Evolutionary conservation across 305 asterid genomes (phyloP), one percentile per base, ranked within the genome.

Genomic region (Euphrasia arctica): DNA sequence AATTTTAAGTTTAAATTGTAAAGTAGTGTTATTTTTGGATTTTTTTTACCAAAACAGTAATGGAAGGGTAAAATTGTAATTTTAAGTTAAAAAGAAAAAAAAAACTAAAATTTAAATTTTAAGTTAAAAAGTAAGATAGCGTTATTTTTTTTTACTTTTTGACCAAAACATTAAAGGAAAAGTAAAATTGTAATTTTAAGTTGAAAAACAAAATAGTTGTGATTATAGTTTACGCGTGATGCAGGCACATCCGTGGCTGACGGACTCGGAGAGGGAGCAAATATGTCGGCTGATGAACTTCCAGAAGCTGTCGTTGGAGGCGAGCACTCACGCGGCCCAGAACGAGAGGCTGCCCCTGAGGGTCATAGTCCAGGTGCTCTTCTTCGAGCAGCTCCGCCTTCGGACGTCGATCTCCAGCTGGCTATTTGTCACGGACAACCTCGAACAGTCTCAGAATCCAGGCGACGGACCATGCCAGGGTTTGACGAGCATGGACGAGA

Each of bases 161-260:
- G 22, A 18, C 22, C 22, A 18, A 18, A 18, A 18, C 22, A 18
- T 18, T 18, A 18, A 18, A 18, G 22, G 22, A 18, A 18, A 18
- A 18, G 22, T 18, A 18, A 18, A 18, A 18, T 18, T 18, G 22
- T 18, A 18, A 18, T 18, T 18, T 18, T 18, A 18, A 18, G 22
- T 18, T 18, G 22, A 18, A 18, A 18, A 18, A 18, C 22, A 18
- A 18, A 18, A 18, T 18, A 18, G 22, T 18, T 18, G 22, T 18
- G 22, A 18, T 18, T 18, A 18, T 18, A 18, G 22, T 18, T 18
- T 18, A 18, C 22, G 22, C 22, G 22, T 18, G 22, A 18, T 54
- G 13, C 74, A 93, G 96, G 95, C 95, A 6, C 97, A 90, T 67
- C 95, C 96, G 0, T 93, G 98, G 98, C 80, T 93, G 39, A 75